Percentiles rank a stretch among this genome's conserved stretches.
These are phyloP conservation scores for Boletus sp. DNA, from an alignment of 768 basidiomycete species.

Conservation along the genomic window DNA sequence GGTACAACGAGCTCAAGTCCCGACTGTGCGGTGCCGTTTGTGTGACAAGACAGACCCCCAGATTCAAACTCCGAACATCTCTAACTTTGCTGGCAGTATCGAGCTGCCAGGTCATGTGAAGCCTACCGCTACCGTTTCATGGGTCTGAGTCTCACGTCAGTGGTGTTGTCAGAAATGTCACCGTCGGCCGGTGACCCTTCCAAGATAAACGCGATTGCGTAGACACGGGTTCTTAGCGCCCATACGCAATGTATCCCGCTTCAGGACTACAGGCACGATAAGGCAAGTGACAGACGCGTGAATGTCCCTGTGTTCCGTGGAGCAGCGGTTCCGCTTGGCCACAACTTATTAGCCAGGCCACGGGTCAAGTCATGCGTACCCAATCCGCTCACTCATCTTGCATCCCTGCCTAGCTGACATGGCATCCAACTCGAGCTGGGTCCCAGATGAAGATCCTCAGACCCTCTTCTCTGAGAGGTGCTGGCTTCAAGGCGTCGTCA, in stretches of 20 bases:
- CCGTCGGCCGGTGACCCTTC: neutral
- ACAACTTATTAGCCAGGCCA: neutral
- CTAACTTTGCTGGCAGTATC: neutral
- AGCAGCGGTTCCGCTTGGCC: neutral
- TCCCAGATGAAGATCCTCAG: conserved; percentile 3
- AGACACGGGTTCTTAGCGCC: neutral
- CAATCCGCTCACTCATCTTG: neutral
- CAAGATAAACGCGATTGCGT: neutral
- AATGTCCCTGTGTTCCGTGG: neutral
- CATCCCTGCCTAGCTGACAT: neutral
- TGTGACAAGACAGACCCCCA: neutral
- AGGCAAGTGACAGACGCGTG: neutral
- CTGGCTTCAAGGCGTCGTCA: conserved; percentile 7
- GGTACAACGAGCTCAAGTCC: neutral
- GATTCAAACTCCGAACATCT: neutral
- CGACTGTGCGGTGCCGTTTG: neutral
- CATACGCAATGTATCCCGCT: neutral
- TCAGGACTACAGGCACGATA: neutral
- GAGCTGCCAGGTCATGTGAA: no score
- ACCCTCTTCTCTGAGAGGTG: no score
- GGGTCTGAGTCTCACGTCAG: neutral
- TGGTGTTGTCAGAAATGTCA: neutral
- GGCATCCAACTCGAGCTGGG: conserved; percentile 18
- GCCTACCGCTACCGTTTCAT: neutral
- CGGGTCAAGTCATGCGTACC: neutral